Evolutionary conservation across 768 basidiomycete genomes (phyloP), one percentile per base, ranked within the genome.

Genomic region (Cystofilobasidium bisporidii): DNA sequence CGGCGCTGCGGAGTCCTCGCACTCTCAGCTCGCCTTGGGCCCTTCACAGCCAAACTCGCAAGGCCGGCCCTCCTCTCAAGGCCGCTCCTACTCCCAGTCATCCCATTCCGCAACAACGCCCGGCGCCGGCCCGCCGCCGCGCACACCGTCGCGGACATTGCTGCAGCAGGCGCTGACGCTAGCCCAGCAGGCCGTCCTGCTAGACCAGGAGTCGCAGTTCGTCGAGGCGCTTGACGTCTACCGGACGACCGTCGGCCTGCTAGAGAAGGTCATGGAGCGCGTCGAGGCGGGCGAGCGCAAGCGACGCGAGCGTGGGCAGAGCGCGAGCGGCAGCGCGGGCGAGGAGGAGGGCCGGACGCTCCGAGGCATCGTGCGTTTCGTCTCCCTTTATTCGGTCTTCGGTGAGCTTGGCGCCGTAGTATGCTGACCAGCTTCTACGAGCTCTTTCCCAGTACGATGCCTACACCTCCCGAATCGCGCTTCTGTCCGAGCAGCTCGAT

Each of bases 281-380:
- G 45, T 61, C 22, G 60, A 61, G 40, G 45, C 40, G n/a, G 40
- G 60, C 53, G 53, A 61, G 60, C 26, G 40, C 28, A 43, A 12
- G 40, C 36, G 45, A 12, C 40, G 45, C 14, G 45, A 41, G 60
- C 33, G 26, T 9, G 60, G 26, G 5, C 28, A 43, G 40, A 32
- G 28, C 8, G 45, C 60, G 60, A 32, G 6, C 28, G 53, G 53
- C 9, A 30, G 53, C 18, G 28, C 53, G 1, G 30, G 58, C 40
- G 60, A 61, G 28, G 60, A 61, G 24, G 40, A 61, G 26, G 60
- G 60, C 36, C 28, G 40, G 11, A 61, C 60, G 15, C 45, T 61
- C 41, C 36, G 30, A 26, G 60, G 60, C 18, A 61, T 61, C 40
- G 60, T 61, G 41, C 33, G 60, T 61, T 10, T n/a, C n/a, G 36